Percentiles rank a stretch among this genome's conserved stretches.
These are phyloP conservation scores for Eucalyptus fibrosa DNA, from an alignment of 345 rosid genomes.

Conservation along the genomic window DNA sequence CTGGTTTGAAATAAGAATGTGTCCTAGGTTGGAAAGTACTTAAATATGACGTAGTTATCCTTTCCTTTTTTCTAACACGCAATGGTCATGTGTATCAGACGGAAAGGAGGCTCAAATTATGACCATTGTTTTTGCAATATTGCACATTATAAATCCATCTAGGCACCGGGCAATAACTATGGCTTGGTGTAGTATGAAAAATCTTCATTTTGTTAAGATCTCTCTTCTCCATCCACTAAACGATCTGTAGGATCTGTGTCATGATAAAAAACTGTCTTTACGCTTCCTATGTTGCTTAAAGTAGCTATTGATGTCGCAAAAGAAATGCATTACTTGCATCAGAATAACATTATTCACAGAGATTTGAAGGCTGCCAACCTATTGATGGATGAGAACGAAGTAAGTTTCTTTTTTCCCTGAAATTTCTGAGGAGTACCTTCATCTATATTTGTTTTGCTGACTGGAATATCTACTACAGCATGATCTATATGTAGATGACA, in stretches of 20 bases:
- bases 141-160: background rate
- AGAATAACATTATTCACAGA: conserved; percentile 9
- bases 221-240: background rate
- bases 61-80: background rate
- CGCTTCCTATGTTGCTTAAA: background rate
- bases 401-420: background rate
- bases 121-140: background rate
- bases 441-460: background rate
- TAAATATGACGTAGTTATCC: background rate
- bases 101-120: background rate
- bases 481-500: background rate
- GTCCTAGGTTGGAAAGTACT: background rate
- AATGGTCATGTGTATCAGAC: background rate
- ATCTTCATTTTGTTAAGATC: background rate
- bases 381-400: conserved; percentile 6
- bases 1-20: background rate
- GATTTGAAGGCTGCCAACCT: conserved; percentile 10
- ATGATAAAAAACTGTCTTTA: background rate
- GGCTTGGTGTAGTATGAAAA: background rate
- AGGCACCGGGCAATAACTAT: background rate
- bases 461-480: background rate
- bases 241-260: background rate
- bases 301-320: conserved; percentile 2
- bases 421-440: background rate
- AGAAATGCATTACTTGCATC: conserved; percentile 12